Conservation (phyloP, 1,284 basidiomycete genomes). For the Cystobasidium pallidum region DNA sequence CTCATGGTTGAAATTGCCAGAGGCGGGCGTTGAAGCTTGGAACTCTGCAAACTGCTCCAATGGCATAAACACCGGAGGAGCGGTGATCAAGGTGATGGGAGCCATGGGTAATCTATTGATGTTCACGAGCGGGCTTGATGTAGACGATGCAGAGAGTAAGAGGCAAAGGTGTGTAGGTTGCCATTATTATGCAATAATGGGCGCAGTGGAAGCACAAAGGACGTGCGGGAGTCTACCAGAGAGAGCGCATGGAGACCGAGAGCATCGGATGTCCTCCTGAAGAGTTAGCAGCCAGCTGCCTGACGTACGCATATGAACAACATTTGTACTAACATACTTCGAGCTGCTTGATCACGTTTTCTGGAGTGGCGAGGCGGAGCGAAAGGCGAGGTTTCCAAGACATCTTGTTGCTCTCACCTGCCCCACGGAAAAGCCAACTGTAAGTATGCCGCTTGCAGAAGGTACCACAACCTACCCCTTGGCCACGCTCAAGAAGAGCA, state of each 20-base stretch:
- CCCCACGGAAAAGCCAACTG: neutral
- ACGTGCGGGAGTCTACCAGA: too few species aligned
- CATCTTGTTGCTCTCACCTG: neutral
- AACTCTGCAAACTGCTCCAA: slow-evolving; percentile 30
- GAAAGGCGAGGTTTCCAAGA: too few species aligned
- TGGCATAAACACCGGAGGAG: slow-evolving; percentile 26
- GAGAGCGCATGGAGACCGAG: too few species aligned
- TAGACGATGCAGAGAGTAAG: too few species aligned
- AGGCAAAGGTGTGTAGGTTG: too few species aligned
- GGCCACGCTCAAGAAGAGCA: slow-evolving; percentile 22
- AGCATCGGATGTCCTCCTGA: too few species aligned
- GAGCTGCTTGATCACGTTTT: neutral
- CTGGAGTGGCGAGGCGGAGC: neutral
- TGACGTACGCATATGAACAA: too few species aligned
- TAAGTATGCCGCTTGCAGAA: slow-evolving; percentile 16
- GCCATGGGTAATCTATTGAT: slow-evolving; percentile 18
- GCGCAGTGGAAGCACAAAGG: too few species aligned
- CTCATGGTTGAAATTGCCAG: slow-evolving; percentile 38
- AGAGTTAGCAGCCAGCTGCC: too few species aligned
- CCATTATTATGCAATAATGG: too few species aligned
- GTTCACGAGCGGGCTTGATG: too few species aligned
- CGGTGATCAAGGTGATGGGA: slow-evolving; percentile 36
- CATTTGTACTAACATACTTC: too few species aligned
- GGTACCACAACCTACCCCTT: slow-evolving; percentile 16
- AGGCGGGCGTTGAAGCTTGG: slow-evolving; percentile 38